A percentile compares a stretch with the other conserved stretches of the same genome.
phyloP scores from a whole-genome alignment of 2,329 filamentous ascomycete species.

The Neonectria neomacrospora region DNA sequence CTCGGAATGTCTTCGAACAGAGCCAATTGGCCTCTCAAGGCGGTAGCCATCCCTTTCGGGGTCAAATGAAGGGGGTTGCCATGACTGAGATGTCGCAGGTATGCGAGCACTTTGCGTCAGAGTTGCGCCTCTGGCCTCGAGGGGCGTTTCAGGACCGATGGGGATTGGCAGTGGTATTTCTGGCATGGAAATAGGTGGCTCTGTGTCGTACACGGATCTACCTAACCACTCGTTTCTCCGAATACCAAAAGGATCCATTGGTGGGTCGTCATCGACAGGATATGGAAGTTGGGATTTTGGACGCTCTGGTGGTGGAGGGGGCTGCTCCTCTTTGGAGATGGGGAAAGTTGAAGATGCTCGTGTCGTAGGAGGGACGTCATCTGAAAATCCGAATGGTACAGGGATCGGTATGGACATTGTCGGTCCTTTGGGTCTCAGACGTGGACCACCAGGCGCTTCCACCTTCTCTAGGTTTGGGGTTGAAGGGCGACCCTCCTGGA shows the following conservation, averaged over 20 bases:
- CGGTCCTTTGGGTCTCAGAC: conserved; percentile 50
- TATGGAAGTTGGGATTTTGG: conserved; percentile 49
- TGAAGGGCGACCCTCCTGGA: conserved; percentile 49
- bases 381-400: conserved; percentile 29
- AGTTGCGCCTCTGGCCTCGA: conserved; percentile 37
- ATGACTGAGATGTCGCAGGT: conserved; percentile 47
- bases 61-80: conserved; percentile 60
- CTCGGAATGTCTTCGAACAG: conserved; percentile 66
- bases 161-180: conserved; percentile 40
- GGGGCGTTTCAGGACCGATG: conserved; percentile 37
- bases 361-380: conserved; percentile 31
- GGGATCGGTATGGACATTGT: conserved; percentile 50
- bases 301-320: conserved; percentile 30
- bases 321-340: conserved; percentile 33
- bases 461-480: conserved; percentile 40
- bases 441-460: conserved; percentile 35
- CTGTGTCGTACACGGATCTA: conserved; percentile 36
- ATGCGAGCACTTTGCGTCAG: conserved; percentile 40
- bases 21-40: conserved; percentile 55
- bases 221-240: conserved; percentile 35
- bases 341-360: conserved; percentile 49
- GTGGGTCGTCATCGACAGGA: conserved; percentile 50
- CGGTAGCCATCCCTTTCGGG: conserved; percentile 50
- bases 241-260: conserved; percentile 39
- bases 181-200: conserved; percentile 40